phyloP scores from a whole-genome alignment of 768 basidiomycete species.

The Macrolepiota dolichaula region DNA sequence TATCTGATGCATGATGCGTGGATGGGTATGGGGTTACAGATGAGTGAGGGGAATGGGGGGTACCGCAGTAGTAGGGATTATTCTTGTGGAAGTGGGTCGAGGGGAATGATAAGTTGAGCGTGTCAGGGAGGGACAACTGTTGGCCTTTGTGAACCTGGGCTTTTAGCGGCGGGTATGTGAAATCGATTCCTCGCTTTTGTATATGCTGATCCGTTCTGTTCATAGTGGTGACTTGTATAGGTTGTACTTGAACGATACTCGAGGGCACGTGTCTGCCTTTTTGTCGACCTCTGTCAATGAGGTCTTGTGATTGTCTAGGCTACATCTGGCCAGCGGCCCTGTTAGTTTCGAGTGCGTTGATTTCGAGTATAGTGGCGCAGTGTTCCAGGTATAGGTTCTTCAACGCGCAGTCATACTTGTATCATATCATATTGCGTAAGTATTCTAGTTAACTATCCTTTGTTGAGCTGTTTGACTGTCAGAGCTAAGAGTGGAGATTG shows the following conservation, averaged over 20 bases:
- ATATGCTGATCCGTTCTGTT: background rate
- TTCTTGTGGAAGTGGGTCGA: slow-evolving; percentile 72
- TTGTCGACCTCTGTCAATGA: too few species aligned
- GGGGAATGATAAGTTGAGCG: slow-evolving; percentile 40
- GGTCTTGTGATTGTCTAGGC: slow-evolving; percentile 59
- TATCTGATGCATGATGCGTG: slow-evolving; percentile 90
- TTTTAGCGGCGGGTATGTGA: slow-evolving; percentile 88
- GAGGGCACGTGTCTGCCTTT: slow-evolving; percentile 85
- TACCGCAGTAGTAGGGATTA: slow-evolving; percentile 95
- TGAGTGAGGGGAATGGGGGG: slow-evolving; percentile 55
- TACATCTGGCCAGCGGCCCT: slow-evolving; percentile 49
- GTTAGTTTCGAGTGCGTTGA: slow-evolving; percentile 93
- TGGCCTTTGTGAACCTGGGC: slow-evolving; percentile 76
- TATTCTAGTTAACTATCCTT: background rate
- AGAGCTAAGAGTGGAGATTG: background rate
- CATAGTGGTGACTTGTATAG: slow-evolving; percentile 80
- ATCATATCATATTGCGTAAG: background rate
- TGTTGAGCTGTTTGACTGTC: background rate
- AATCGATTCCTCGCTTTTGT: background rate
- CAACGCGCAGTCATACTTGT: background rate
- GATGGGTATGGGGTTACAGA: slow-evolving; percentile 67
- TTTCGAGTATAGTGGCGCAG: too few species aligned
- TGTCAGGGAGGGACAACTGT: slow-evolving; percentile 90
- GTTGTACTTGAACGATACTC: slow-evolving; percentile 82
- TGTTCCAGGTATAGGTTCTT: slow-evolving; percentile 76